phyloP scores from a whole-genome alignment of 768 basidiomycete species.

The Mycena maculata region DNA sequence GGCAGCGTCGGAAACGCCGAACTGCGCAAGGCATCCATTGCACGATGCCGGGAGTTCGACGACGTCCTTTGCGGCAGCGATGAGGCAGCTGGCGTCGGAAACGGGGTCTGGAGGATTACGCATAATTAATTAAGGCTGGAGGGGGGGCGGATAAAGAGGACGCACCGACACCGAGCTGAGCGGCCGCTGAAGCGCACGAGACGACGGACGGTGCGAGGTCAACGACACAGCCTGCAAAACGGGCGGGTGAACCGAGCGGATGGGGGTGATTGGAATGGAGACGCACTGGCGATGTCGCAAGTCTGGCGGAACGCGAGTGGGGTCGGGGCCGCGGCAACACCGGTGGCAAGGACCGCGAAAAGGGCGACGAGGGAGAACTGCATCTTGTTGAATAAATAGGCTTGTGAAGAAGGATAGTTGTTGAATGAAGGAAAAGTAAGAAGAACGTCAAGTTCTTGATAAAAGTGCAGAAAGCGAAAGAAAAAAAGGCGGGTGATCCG shows the following conservation, averaged over 20 bases:
- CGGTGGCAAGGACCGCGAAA: slow-evolving; percentile 19
- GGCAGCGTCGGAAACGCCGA: slow-evolving; percentile 18
- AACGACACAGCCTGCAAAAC: slow-evolving; percentile 24
- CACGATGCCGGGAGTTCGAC: slow-evolving; percentile 22
- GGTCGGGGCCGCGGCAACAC: slow-evolving; percentile 18
- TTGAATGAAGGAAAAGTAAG: background rate
- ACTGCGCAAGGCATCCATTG: slow-evolving; percentile 22
- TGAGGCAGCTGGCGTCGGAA: slow-evolving; percentile 29
- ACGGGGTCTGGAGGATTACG: slow-evolving; percentile 10
- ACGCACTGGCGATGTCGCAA: slow-evolving; percentile 28
- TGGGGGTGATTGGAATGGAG: background rate
- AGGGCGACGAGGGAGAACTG: slow-evolving; percentile 31
- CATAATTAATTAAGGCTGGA: background rate
- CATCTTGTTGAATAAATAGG: slow-evolving; percentile 23
- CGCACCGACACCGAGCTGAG: slow-evolving; percentile 26
- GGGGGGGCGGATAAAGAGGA: background rate
- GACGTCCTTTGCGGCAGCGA: slow-evolving; percentile 30
- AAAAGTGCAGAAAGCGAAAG: too few relatives aligned
- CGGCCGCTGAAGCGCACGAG: slow-evolving; percentile 24
- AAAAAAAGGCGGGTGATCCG: too few relatives aligned
- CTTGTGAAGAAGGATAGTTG: slow-evolving; percentile 6
- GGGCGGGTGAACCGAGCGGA: background rate
- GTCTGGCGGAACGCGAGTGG: slow-evolving; percentile 7
- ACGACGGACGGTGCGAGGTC: slow-evolving; percentile 28
- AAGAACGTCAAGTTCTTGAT: slow-evolving; percentile 22